phyloP scores from a whole-genome alignment of 73 alveolate species.

The Tetrahymena elliotti region DNA sequence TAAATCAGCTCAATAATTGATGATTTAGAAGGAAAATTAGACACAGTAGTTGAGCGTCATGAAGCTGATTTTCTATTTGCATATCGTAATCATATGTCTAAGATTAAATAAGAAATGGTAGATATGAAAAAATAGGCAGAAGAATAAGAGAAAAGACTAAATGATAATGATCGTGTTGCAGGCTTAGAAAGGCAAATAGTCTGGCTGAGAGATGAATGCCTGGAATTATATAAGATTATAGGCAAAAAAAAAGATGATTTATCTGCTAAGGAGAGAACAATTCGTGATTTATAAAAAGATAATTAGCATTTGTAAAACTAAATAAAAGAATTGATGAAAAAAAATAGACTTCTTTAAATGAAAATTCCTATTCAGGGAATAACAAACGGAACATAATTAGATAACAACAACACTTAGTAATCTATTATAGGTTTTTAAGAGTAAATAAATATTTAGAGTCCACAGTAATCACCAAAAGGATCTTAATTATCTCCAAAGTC shows the following conservation, averaged over 20 bases:
- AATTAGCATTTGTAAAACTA: slow-evolving; percentile 6
- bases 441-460: slow-evolving; percentile 2
- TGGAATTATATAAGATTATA: neutral
- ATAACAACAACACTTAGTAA: neutral
- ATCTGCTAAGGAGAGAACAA: neutral
- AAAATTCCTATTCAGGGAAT: neutral
- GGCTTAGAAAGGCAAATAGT: neutral
- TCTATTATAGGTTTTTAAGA: neutral
- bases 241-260: slow-evolving; percentile 16
- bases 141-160: neutral
- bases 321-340: slow-evolving; percentile 22
- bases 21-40: neutral
- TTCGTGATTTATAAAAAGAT: neutral
- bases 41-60: neutral
- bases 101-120: slow-evolving; percentile 12
- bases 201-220: slow-evolving; percentile 7
- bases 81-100: slow-evolving; percentile 11
- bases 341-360: neutral
- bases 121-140: slow-evolving; percentile 17
- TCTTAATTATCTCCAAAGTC: neutral
- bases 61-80: slow-evolving; percentile 18
- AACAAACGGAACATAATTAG: neutral
- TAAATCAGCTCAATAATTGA: neutral
- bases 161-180: neutral
- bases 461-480: neutral